Base-by-base conservation (phyloP, 2,329 filamentous ascomycete species). In the Cryphonectria radicalis region DNA sequence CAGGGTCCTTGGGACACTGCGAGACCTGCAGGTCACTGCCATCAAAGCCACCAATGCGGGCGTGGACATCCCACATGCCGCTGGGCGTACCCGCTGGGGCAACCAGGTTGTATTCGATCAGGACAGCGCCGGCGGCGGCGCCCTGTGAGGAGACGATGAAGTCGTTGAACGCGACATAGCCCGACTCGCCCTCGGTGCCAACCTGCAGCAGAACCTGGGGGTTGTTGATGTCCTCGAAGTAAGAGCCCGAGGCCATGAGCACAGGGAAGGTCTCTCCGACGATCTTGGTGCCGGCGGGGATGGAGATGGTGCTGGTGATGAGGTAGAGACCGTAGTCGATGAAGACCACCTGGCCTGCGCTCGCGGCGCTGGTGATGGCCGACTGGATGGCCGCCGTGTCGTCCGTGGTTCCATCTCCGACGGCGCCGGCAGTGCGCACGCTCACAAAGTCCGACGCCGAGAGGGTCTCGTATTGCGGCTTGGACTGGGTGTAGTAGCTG, bases 61-160 rank as follows among this genome's bases (percentile, higher is more conserved):
- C 88, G 81, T 95, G 92, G 25, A 91, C 88, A 77, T 94, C 92
- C 92, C 92, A 95, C 79, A 91, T 85, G 13, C 87, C 89, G 28
- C 81, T 82, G 4, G 85, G 84, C 50, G 76, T 77, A 17, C 75
- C 77, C 10, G 72, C 63, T 2, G 72, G 70, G 32, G 82, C 84
- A 59, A 83, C 85, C 14, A 94, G 82, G 78, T 94, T 94, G 84
- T 90, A 94, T 78, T 94, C 86, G 69, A 94, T 88, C 13, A 94
- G 82, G 11, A 90, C 85, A 1, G 92, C 92, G 10, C 93, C 92
- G 0, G 88, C 85, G 50, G 90, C 85, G 42, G 89, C 81, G 2
- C 91, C 91, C 73, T 89, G 85, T 0, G 91, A 93, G 71, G 87
- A 87, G n/a, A 95, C 84, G 62, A 95, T 86, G 75, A 92, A 89